Base-by-base conservation (phyloP, 2,329 filamentous ascomycete genomes). In the Cordyceps farinosa region DNA sequence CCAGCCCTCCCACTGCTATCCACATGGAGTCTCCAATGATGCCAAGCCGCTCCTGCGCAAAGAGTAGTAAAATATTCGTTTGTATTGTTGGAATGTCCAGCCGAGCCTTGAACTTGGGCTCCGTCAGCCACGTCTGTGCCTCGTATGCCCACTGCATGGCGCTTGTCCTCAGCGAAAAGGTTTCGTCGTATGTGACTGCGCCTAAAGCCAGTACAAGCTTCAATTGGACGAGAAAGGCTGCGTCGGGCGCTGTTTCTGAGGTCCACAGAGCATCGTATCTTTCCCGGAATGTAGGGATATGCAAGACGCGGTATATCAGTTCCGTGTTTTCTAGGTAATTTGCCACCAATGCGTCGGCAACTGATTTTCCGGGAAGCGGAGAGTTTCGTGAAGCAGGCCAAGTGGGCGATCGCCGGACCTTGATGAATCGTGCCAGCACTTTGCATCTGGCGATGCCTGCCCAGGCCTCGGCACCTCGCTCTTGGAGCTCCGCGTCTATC, bases 201-300 rank as follows among this genome's bases (percentile, higher is more conserved):
- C 85, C 86, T 22, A 88, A 79, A 0, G 86, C 84, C 4, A 88
- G 71, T 0, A 87, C 78, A 0, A 88, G 73, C 66, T 87, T 86
- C 3, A 87, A 66, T 52, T 84, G 84, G 15, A 86, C 77, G 1
- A 86, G 64, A 55, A 87, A 87, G 0, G 71, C 73, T 1, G 71
- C 72, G 47, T 80, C 76, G 0, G 74, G 69, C 1, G 71, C 63
- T 0, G 64, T 38, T 0, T 67, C 66, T 1, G 71, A 66, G 0
- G 47, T 44, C 84, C 84, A 88, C 0, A 84, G 66, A 0, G 77
- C 75, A 30, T 84, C 80, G 27, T 84, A 86, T 2, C 80, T 77
- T 7, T 69, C 73, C 32, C 63, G 73, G 51, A 86, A 85, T 1
- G 75, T 78, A 0, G 82, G 82, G 0, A 84, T 69, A 63, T 86